Conservation (phyloP, 768 basidiomycete species). For the Auricularia heimuer region DNA sequence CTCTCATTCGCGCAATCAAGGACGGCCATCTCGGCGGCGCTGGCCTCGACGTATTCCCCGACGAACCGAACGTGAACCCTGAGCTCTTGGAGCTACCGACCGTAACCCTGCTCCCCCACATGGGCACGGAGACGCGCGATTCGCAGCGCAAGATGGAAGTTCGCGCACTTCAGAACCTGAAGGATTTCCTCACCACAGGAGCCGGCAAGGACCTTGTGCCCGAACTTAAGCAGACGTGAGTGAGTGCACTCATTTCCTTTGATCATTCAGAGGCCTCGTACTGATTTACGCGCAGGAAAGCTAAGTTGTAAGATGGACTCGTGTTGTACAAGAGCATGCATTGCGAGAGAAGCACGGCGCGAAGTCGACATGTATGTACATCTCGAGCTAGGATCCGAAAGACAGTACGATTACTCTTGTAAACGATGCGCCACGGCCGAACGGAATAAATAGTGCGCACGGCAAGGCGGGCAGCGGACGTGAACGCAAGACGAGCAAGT, state of each 20-base stretch:
- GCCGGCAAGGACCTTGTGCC: slow-evolving; percentile 57
- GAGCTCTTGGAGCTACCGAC: slow-evolving; percentile 72
- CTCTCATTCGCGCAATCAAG: slow-evolving; percentile 75
- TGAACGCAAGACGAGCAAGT: too few relatives aligned
- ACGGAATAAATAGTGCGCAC: too few relatives aligned
- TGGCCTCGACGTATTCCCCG: slow-evolving; percentile 78
- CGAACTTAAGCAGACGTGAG: slow-evolving; percentile 27
- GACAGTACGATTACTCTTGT: background rate
- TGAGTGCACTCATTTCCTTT: background rate
- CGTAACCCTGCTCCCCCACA: slow-evolving; percentile 80
- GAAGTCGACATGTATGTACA: background rate
- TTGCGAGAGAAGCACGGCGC: background rate
- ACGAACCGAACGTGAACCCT: slow-evolving; percentile 75
- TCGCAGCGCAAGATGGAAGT: slow-evolving; percentile 77
- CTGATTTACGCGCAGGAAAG: background rate
- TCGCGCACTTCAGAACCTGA: slow-evolving; percentile 68
- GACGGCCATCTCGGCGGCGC: slow-evolving; percentile 76
- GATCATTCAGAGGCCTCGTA: background rate
- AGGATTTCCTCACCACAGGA: slow-evolving; percentile 56
- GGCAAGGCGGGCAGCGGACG: too few relatives aligned
- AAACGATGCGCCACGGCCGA: background rate
- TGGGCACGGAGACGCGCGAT: slow-evolving; percentile 84
- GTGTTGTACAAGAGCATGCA: background rate
- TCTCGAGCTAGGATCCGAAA: background rate
- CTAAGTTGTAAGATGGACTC: background rate